Evolutionary conservation across 306 rosid species (phyloP).

Genomic region (Lablab purpureus): DNA sequence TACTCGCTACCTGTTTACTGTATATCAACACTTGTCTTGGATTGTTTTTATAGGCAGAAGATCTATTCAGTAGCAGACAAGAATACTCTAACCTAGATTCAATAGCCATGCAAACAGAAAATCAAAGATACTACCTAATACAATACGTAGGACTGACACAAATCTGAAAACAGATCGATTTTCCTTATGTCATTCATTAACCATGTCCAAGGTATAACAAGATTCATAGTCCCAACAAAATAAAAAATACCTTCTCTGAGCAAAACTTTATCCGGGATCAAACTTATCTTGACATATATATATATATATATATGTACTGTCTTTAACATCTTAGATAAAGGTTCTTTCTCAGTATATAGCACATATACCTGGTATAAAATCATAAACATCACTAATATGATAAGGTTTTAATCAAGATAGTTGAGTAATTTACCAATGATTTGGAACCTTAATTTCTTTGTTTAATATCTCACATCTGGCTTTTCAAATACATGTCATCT

Average conservation of each 20-base stretch:
- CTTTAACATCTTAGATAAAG: background rate
- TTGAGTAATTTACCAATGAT: background rate
- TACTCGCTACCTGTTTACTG: background rate
- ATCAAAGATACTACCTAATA: background rate
- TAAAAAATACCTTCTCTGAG: background rate
- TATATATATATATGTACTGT: background rate
- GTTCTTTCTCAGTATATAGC: background rate
- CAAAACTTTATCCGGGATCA: background rate
- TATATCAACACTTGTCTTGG: background rate
- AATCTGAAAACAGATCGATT: background rate
- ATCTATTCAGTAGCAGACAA: background rate
- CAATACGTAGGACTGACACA: background rate
- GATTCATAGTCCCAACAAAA: background rate
- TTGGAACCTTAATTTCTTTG: background rate
- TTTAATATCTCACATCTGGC: background rate
- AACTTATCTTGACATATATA: background rate
- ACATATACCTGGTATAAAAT: background rate
- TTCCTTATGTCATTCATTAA: background rate
- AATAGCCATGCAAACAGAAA: background rate
- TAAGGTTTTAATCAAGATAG: background rate
- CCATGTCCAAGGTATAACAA: background rate
- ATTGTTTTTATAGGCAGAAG: background rate
- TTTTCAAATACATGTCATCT: background rate
- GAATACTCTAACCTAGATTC: background rate
- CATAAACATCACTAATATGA: background rate